phyloP scores from a whole-genome alignment of 208 protist species.

The Porcisia hertigi region DNA sequence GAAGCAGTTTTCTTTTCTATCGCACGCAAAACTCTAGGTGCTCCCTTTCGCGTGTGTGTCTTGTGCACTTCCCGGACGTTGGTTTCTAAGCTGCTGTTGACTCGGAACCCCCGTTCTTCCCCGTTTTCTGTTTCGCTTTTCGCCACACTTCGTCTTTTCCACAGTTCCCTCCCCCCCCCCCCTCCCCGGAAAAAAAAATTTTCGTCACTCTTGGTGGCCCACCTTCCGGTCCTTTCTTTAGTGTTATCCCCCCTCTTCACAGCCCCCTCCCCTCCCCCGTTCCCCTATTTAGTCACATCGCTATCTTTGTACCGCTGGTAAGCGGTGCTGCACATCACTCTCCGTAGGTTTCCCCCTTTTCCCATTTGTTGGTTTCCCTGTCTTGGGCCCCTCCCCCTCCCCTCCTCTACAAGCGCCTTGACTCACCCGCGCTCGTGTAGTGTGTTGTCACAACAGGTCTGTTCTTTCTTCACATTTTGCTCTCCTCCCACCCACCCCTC shows the following conservation, averaged over 20 bases:
- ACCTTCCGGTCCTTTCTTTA: too few relatives aligned
- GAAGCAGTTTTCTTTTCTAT: neutral
- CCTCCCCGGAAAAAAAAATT: neutral
- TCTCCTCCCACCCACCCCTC: neutral
- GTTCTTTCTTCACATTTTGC: neutral
- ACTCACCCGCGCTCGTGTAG: neutral
- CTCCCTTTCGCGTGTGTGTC: neutral
- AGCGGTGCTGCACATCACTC: neutral
- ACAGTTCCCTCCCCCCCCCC: neutral
- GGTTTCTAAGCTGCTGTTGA: neutral
- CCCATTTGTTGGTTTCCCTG: neutral
- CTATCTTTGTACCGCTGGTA: neutral
- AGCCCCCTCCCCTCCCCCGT: neutral
- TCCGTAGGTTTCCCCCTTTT: slow-evolving; percentile 9
- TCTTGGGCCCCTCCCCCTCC: neutral
- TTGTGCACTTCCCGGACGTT: neutral
- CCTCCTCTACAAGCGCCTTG: too few relatives aligned
- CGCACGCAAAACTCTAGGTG: neutral
- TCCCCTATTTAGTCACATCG: neutral
- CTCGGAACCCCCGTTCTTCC: neutral
- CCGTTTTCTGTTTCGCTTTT: neutral
- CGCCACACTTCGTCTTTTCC: neutral
- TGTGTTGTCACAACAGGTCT: neutral
- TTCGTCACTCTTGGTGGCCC: too few relatives aligned
- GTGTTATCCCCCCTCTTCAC: too few relatives aligned